Base-by-base conservation (phyloP, 1,284 basidiomycete genomes). In the Fomitopsis palustris region DNA sequence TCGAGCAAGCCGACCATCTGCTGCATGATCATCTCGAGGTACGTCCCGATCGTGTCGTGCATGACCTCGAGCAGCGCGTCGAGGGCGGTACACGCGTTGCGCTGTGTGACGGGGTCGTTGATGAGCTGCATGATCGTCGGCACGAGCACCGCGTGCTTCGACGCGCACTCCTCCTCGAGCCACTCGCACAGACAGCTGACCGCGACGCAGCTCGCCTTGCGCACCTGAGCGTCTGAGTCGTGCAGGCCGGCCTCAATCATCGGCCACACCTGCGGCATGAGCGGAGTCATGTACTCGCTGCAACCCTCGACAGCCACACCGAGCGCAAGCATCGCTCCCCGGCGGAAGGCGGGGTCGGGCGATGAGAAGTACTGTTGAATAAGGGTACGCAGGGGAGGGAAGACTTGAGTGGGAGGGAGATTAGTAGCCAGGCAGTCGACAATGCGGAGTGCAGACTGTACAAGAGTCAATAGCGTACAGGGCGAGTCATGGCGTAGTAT, bases 171-270 rank as follows among this genome's bases (percentile, higher is more conserved):
- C 53, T 98, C 96, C 66, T 96, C 94, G 29, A 99, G 82, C 93
- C 95, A 98, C 77, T 99, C 97, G 73, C 96, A 98, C 56, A 99
- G 78, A 77, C 96, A 99, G 71, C 94, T 95, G 61, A 99, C 89
- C 43, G 95, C 93, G 62, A 96, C 87, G 74, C 96, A 98, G 17
- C 94, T 91, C 4, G 96, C 96, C 74, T 96, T 97, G 69, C 96
- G 85, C 53, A 99, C 97, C 33, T 86, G 83, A 17, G 90, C 80
- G 70, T 98, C 93, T 39, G 75, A 73, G 71, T 99, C 97, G 60
- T 82, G 84, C 53, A 99, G 85, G 66, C 96, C 96, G 54, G 86
- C 82, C 74, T 98, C 93, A 67, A 99, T 89, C 62, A 97, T 83
- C 1, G 96, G 95, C 97, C 97, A 99, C 51, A 99, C 88, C 67